Percentiles rank a stretch among this genome's conserved stretches.
Conservation (phyloP, 2,329 filamentous ascomycete species). For the Talaromyces sp. region DNA sequence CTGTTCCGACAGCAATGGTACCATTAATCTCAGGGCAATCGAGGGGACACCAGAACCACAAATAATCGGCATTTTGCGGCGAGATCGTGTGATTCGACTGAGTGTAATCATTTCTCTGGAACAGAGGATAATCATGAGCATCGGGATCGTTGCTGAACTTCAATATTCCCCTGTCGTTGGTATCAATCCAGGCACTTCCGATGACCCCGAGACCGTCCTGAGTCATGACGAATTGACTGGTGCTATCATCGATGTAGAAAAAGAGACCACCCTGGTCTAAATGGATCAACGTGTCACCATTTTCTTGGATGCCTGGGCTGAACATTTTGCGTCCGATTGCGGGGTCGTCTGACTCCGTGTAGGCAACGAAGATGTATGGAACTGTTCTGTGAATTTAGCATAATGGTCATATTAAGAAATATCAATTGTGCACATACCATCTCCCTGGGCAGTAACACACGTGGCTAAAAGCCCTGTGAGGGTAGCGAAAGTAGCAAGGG, state of each 20-base stretch:
- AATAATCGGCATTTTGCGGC: not conserved
- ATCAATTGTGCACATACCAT: not conserved
- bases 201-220: not conserved
- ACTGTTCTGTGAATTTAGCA: no score
- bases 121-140: not conserved
- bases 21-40: not conserved
- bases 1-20: not conserved
- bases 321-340: not conserved
- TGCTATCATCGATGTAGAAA: not conserved
- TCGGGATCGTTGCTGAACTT: not conserved
- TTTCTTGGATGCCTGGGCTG: not conserved
- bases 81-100: not conserved
- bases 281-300: not conserved
- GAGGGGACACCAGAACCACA: not conserved
- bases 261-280: not conserved
- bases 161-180: not conserved
- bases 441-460: not conserved
- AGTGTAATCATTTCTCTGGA: not conserved
- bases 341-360: not conserved
- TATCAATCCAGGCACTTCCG: not conserved
- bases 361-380: not conserved
- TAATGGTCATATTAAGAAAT: no score
- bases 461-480: not conserved
- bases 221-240: not conserved
- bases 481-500: not conserved